Evolutionary conservation across 78 protist genomes (phyloP).

Genomic region (Chrysochromulina tobinii): DNA sequence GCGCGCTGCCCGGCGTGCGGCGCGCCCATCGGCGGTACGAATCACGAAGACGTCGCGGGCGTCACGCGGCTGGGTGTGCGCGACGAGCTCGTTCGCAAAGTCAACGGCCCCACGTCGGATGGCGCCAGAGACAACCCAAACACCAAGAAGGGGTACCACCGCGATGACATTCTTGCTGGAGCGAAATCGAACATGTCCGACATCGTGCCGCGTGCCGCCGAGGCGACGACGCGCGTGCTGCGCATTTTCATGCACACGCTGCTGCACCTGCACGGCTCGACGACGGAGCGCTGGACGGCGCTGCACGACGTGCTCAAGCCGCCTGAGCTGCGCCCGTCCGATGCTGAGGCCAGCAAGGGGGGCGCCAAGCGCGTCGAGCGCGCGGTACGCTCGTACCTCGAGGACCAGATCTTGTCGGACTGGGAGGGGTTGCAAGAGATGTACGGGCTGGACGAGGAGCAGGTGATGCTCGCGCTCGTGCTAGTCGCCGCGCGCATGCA

Average conservation of each 20-base stretch:
- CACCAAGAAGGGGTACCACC: background rate
- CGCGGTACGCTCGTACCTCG: no score
- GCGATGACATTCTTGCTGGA: background rate
- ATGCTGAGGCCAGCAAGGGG: no score
- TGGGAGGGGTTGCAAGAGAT: no score
- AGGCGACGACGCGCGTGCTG: background rate
- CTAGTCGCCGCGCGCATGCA: no score
- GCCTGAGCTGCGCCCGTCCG: no score
- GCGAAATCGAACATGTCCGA: background rate
- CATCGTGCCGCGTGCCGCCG: background rate
- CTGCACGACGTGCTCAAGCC: no score
- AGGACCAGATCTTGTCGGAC: no score
- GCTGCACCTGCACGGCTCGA: no score
- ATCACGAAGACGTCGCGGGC: background rate
- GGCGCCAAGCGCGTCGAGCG: no score
- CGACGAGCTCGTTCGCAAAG: background rate
- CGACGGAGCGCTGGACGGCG: no score
- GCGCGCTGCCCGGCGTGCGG: conserved; percentile 33
- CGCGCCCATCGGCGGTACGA: background rate
- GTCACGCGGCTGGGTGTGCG: background rate
- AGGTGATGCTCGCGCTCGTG: no score
- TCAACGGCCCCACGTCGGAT: background rate
- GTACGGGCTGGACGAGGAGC: no score
- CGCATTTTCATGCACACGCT: background rate
- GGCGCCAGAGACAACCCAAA: background rate